These are phyloP conservation scores for Aristolochia fimbriata DNA, from an alignment of 164 flowering plant genomes.

Conservation along the genomic window DNA sequence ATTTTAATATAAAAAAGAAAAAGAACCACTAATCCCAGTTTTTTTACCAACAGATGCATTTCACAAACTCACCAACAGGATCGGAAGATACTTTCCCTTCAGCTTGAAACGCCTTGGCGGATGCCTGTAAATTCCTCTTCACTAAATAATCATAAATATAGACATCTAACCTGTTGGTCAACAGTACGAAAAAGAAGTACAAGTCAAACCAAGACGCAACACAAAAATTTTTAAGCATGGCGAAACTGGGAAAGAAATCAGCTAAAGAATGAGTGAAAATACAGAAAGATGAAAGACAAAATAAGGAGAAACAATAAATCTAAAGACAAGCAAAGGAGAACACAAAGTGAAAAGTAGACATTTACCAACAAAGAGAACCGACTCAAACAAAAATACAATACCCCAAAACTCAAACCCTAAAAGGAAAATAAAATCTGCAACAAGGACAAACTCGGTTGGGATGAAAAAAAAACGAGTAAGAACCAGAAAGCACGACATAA, in stretches of 20 bases:
- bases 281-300: too few species aligned
- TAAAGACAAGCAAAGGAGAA: too few species aligned
- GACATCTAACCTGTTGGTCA: conserved; percentile 55
- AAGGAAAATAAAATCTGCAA: neutral
- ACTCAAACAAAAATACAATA: neutral
- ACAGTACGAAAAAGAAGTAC: neutral
- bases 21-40: neutral
- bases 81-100: conserved; percentile 68
- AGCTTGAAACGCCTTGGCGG: conserved; percentile 64
- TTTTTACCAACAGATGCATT: neutral
- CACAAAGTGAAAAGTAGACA: neutral
- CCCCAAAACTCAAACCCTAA: neutral
- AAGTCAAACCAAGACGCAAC: too few species aligned
- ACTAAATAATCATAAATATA: conserved; percentile 71
- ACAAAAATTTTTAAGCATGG: too few species aligned
- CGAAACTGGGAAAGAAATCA: too few species aligned
- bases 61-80: conserved; percentile 51
- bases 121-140: conserved; percentile 53
- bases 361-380: neutral
- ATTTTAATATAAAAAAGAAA: neutral
- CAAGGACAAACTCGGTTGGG: neutral
- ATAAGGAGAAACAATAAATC: too few species aligned
- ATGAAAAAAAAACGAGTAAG: neutral
- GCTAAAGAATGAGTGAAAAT: too few species aligned
- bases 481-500: neutral